Base-by-base conservation (phyloP, 768 basidiomycete genomes). In the Mycena leptocephala region DNA sequence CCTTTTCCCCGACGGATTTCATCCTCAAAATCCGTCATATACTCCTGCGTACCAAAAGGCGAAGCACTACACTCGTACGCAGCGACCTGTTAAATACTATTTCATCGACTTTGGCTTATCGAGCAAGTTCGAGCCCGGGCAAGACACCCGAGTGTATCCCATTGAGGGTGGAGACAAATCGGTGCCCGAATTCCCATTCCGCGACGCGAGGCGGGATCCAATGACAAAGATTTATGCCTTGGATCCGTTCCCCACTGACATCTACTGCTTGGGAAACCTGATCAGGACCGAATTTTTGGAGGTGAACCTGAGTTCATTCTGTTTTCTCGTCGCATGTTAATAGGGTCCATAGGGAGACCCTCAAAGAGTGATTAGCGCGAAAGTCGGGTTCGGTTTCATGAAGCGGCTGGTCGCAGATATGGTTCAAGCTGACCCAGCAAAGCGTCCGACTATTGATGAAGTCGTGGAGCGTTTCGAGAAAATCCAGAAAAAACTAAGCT, bases 201-300 rank as follows among this genome's bases (percentile, higher is more conserved):
- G 20, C 6, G 33, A 26, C 22, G 18, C 24, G 1, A 20, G n/a
- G n/a, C n/a, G n/a, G n/a, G n/a, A n/a, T n/a, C n/a, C n/a, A n/a
- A n/a, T n/a, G n/a, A n/a, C n/a, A n/a, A n/a, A n/a, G n/a, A n/a
- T n/a, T n/a, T n/a, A 30, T 1, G 83, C 80, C 0, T 77, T 82
- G 13, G 77, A 90, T 73, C 87, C 88, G 0, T 90, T 90, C 55
- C 79, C 85, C 0, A 85, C 85, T 0, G 90, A 90, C 39, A 80
- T 90, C 5, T 90, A 88, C 72, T 86, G 85, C 35, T 74, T 89
- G 0, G 88, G 88, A 0, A 89, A 89, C 43, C 5, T 61, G 18
- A 70, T 70, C 8, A 22, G 48, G 0, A 37, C 14, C 18, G 22
- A 35, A 3, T 71, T 71, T 63, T n/a, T 84, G 0, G 55, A 80